Percentiles rank a stretch among this genome's conserved stretches.
Evolutionary conservation across 768 basidiomycete genomes (phyloP).

Genomic region (Polyporus arcularius): DNA sequence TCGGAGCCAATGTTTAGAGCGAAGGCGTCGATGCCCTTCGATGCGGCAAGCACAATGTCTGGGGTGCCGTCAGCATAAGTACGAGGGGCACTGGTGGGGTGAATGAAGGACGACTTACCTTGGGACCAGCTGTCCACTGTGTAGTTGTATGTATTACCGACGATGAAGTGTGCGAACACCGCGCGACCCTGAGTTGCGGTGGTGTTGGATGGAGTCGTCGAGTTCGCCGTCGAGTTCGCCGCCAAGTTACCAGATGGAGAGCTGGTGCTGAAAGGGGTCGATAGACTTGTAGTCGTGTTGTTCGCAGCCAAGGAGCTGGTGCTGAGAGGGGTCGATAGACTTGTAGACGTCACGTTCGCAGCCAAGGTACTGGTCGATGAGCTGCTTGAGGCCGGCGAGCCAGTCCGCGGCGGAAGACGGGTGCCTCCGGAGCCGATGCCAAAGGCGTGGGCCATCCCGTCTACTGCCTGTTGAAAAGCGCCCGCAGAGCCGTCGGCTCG

Average conservation of each 20-base stretch:
- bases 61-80: background rate
- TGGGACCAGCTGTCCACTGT: conserved; percentile 42
- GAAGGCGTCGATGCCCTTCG: conserved; percentile 66
- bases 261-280: background rate
- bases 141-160: conserved; percentile 72
- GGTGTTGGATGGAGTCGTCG: background rate
- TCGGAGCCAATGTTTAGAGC: conserved; percentile 72
- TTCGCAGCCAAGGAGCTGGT: background rate
- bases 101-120: conserved; percentile 10
- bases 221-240: background rate
- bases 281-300: background rate
- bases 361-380: background rate
- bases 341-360: background rate
- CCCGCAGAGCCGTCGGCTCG: background rate
- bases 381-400: background rate
- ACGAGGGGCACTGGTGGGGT: background rate
- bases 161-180: conserved; percentile 34
- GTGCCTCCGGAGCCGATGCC: background rate
- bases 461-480: background rate
- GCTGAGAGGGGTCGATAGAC: background rate
- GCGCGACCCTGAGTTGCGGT: conserved; percentile 17
- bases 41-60: conserved; percentile 56
- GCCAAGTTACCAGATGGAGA: background rate
- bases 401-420: background rate
- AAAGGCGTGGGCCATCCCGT: conserved; percentile 4